Evolutionary conservation across 2,329 filamentous ascomycete species (phyloP).

Genomic region (Venturia effusa): DNA sequence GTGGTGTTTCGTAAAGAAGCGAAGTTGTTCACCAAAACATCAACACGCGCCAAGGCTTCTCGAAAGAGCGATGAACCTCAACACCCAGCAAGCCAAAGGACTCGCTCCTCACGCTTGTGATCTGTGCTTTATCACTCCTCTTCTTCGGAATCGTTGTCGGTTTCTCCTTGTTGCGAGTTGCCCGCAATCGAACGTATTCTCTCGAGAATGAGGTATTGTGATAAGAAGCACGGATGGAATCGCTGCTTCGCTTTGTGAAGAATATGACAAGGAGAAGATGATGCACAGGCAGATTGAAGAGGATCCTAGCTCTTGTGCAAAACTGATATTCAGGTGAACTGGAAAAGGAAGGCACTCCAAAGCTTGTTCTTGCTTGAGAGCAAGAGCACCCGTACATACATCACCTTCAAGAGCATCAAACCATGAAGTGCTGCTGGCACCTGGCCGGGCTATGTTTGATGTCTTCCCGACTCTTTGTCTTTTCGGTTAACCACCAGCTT

Average conservation of each 20-base stretch:
- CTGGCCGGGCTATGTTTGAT: not conserved
- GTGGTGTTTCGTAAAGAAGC: not conserved
- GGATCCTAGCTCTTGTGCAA: not conserved
- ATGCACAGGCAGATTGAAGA: not conserved
- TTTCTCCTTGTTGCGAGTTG: not conserved
- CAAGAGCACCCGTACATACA: not conserved
- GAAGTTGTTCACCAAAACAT: not conserved
- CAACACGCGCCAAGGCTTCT: slow-evolving; percentile 1
- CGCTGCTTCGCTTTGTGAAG: too few species aligned
- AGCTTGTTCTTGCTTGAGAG: not conserved
- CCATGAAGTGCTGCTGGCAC: not conserved
- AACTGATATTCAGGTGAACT: not conserved
- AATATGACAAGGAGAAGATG: not conserved
- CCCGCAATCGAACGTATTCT: not conserved
- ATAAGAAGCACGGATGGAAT: too few species aligned
- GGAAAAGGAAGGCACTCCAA: not conserved
- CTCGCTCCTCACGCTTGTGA: not conserved
- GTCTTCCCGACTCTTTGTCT: not conserved
- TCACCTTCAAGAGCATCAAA: not conserved
- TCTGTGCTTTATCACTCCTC: not conserved
- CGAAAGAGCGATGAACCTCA: not conserved
- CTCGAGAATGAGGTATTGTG: not conserved
- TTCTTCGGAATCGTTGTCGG: too few species aligned
- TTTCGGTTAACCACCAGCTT: not conserved
- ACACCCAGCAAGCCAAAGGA: not conserved